Base-by-base conservation (phyloP, 2,329 filamentous ascomycete genomes). In the Pseudogymnoascus sp. region DNA sequence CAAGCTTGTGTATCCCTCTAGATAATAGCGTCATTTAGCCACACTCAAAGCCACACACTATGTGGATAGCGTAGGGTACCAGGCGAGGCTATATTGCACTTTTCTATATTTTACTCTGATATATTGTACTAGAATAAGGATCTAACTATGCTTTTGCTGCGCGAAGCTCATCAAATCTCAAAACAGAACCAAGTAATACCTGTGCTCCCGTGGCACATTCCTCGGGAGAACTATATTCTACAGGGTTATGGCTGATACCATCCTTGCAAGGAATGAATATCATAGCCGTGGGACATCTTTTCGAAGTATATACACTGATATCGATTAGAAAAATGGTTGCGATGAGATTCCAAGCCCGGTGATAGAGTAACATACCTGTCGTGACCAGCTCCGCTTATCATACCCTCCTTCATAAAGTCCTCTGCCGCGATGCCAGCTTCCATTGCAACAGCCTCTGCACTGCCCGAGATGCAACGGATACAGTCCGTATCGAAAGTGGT, bases 401-500 rank as follows among this genome's bases (percentile, higher is more conserved):
- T 86, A 21, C 74, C 75, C 62, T 78, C 76, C 18, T 40, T 18
- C 37, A 40, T 40, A 4, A 40, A 40, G n/a, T 40, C 56, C 78
- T 76, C 56, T 80, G 70, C 59, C 79, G 77, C 67, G 78, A 74
- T 25, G 78, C 73, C 18, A 78, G 70, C 46, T 82, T 64, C 18
- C 63, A 80, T 1, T 85, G 81, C 1, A 87, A 81, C 1, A 87
- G 79, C 81, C 62, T 75, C 74, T 0, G 87, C 85, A 21, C 86
- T 84, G 44, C 82, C 78, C 59, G 82, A 78, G 7, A 91, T 87
- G 37, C 85, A 86, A 0, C 76, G 73, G 63, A 91, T 87, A 70
- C 89, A 91, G 67, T 87, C 84, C 6, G 80, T 73, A 68, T 91
- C 80, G 74, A 92, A 92, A 31, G 79, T 78, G 0, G 86, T 82